phyloP scores from a whole-genome alignment of 257 asterid species.

The Lycium ferocissimum region DNA sequence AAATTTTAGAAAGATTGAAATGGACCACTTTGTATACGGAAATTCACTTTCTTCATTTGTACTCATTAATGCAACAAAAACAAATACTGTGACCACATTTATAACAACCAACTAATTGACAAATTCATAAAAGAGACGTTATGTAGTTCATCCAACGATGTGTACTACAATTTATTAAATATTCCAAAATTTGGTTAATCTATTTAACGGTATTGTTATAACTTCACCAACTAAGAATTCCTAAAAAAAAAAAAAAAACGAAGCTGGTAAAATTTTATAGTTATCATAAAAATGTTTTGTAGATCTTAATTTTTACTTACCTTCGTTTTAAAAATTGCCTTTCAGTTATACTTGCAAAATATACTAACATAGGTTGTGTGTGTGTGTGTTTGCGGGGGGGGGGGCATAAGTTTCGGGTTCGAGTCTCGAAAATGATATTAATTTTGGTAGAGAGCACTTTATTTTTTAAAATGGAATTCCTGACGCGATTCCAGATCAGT shows the following conservation, averaged over 20 bases:
- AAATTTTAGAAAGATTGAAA: neutral
- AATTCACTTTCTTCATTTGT: too few species aligned
- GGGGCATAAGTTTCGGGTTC: too few species aligned
- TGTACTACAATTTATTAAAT: neutral
- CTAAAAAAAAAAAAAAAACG: too few species aligned
- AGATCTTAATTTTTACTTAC: neutral
- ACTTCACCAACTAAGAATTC: neutral
- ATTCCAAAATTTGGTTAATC: neutral
- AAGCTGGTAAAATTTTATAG: neutral
- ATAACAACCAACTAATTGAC: constrained; percentile 12
- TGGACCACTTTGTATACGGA: too few species aligned
- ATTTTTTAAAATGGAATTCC: neutral
- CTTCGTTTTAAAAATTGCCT: neutral
- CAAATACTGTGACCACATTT: neutral
- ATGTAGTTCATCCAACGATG: neutral
- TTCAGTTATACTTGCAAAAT: neutral
- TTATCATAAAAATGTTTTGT: neutral
- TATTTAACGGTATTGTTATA: neutral
- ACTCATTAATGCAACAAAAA: neutral
- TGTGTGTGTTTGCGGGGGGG: too few species aligned
- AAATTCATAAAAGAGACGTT: constrained; percentile 19
- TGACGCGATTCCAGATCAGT: neutral
- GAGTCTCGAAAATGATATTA: neutral
- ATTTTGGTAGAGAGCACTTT: neutral
- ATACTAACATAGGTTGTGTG: too few species aligned